Base-by-base conservation (phyloP, 73 alveolate species). In the Paramecium primaurelia region DNA sequence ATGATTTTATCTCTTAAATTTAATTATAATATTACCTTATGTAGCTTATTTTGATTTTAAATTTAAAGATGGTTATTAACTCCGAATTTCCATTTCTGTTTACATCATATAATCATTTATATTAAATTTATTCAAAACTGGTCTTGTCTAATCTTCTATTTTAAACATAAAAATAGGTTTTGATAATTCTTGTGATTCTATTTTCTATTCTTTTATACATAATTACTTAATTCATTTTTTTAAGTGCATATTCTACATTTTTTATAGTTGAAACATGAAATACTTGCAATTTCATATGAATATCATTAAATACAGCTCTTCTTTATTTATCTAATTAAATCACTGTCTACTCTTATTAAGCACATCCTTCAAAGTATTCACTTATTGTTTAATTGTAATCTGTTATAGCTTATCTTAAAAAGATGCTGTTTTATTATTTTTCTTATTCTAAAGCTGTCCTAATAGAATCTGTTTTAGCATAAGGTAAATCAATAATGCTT, bases 321-420 rank as follows among this genome's bases (percentile, higher is more conserved):
- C 87, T 73, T 34, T 73, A 36, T 40, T 73, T 73, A 73, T 73
- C 87, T 38, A 73, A 20, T 73, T 32, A 12, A 30, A 36, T 37
- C 12, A 37, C 40, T 34, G 64, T 73, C 28, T 73, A 32, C 8
- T 73, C 59, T 73, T 73, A 40, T 14, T 20, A 30, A 12, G 47
- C 87, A 73, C 87, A 73, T 12, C 87, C 87, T 73, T 73, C 87
- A 73, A 73, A 73, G 26, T 73, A 73, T 73, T 73, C 87, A 4
- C 37, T 44, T 5, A 73, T 73, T 37, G 59, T 73, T 10, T 73
- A 6, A 37, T 73, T 73, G 26, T 73, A 73, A 73, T 73, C 87
- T 5, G 40, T 73, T 12, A 73, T 40, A 4, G 60, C 59, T 14
- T 73, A 73, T 12, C 37, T 73, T 40, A 73, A 73, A 11, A 73